Percentiles rank a stretch among this genome's conserved stretches.
These are phyloP conservation scores for Fusarium haematococcum DNA, from an alignment of 2,329 filamentous ascomycete species.

Conservation along the genomic window DNA sequence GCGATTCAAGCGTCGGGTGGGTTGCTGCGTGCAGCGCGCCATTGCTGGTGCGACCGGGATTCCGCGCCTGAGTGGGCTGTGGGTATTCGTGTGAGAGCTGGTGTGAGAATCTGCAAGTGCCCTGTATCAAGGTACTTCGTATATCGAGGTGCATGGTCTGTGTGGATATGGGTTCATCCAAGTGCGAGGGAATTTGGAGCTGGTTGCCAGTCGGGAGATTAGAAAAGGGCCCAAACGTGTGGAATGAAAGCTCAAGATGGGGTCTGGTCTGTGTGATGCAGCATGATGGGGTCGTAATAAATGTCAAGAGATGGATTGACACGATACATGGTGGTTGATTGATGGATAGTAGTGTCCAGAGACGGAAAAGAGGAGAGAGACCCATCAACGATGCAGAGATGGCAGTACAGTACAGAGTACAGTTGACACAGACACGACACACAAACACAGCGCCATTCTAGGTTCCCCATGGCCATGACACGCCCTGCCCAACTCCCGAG, in stretches of 20 bases:
- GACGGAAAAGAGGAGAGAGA: not conserved
- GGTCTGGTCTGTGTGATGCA: not conserved
- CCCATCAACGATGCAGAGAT: not conserved
- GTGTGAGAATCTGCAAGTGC: slow-evolving; percentile 26
- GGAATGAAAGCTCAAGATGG: slow-evolving; percentile 11
- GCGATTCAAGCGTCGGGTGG: slow-evolving; percentile 39
- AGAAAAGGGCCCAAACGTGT: slow-evolving; percentile 1
- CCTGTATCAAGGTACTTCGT: slow-evolving; percentile 8
- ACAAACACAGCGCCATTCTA: not conserved
- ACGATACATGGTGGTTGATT: not conserved
- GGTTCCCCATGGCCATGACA: not conserved
- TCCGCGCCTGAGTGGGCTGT: slow-evolving; percentile 36
- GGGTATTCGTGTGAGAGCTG: slow-evolving; percentile 30
- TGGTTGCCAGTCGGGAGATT: slow-evolving; percentile 3
- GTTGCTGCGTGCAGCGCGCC: slow-evolving; percentile 37
- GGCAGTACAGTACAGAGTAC: not conserved
- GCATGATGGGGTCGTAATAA: not conserved
- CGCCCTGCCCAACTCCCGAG: not conserved
- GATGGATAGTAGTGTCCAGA: not conserved
- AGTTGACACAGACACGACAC: not conserved
- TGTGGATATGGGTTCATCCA: slow-evolving; percentile 15
- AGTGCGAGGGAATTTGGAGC: not conserved
- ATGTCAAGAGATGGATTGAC: not conserved
- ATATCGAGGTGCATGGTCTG: slow-evolving; percentile 17
- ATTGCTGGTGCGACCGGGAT: slow-evolving; percentile 41